Evolutionary conservation across 371 early-diverging fungal genomes (phyloP), one percentile per base, ranked within the genome.

Genomic region (Mortierella sp.): DNA sequence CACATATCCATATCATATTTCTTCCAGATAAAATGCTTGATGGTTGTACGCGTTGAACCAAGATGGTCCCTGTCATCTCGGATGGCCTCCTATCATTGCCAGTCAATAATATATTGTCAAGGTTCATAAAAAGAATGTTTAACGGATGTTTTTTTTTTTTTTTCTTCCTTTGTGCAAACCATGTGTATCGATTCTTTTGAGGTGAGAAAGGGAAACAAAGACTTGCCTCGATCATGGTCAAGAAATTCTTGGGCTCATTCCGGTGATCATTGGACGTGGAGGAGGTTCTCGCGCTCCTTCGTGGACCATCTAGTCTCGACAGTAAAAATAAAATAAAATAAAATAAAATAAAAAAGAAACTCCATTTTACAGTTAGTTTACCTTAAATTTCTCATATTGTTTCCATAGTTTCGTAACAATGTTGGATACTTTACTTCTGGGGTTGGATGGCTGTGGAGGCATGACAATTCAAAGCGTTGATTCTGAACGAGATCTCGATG

Each of bases 71-170:
- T 57, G 37, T 37, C 52, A n/a, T 11, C 12, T 19, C 30, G n/a
- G 52, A 70, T 51, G 19, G 19, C 70, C 11, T 45, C 26, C 70
- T 70, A 70, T 37, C n/a, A n/a, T n/a, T n/a, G n/a, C 21, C 2
- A 21, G 16, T 50, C 21, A 5, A n/a, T 6, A 16, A 50, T 50
- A n/a, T n/a, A n/a, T n/a, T 6, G 14, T 6, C 16, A 50, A 50
- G 14, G 50, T 21, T 5, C n/a, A 21, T 9, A 4, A 1, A 53
- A 12, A n/a, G n/a, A 23, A 53, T 23, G 26, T 4, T 53, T 9
- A 53, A 21, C 12, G 53, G 53, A 23, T 53, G 23, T 7, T 23
- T 4, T 1, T 11, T 12, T 23, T n/a, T n/a, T n/a, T n/a, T n/a
- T n/a, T n/a, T n/a, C n/a, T n/a, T n/a, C n/a, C n/a, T n/a, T n/a